phyloP scores from a whole-genome alignment of 306 rosid genomes.

The Cucumis melo region DNA sequence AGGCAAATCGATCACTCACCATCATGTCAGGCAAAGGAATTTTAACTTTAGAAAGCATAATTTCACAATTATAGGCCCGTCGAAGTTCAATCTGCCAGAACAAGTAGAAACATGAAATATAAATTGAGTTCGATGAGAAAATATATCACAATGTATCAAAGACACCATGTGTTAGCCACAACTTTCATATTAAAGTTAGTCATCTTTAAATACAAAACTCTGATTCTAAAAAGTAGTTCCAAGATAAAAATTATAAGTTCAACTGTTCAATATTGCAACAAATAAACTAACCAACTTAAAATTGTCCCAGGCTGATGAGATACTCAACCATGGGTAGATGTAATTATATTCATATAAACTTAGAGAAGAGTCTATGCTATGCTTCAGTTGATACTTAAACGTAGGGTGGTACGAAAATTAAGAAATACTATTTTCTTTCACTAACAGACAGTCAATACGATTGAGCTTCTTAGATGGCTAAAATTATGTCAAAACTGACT shows the following conservation, averaged over 20 bases:
- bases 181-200: neutral
- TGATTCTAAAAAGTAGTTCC: neutral
- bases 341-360: neutral
- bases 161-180: neutral
- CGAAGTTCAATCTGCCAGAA: conserved; percentile 86
- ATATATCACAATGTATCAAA: neutral
- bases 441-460: neutral
- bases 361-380: neutral
- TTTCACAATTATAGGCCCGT: conserved; percentile 95
- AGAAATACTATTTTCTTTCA: neutral
- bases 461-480: neutral
- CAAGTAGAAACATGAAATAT: conserved; percentile 1
- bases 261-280: neutral
- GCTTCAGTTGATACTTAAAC: neutral
- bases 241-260: neutral
- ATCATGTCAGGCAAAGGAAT: conserved; percentile 82
- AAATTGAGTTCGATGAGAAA: neutral
- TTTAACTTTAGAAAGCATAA: conserved; percentile 95
- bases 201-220: neutral
- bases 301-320: neutral
- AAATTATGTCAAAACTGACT: neutral
- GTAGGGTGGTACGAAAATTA: neutral
- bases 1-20: conserved; percentile 39
- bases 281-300: neutral
- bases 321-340: neutral